Base-by-base conservation (phyloP, 768 basidiomycete species). In the Coprinopsis cinerea region DNA sequence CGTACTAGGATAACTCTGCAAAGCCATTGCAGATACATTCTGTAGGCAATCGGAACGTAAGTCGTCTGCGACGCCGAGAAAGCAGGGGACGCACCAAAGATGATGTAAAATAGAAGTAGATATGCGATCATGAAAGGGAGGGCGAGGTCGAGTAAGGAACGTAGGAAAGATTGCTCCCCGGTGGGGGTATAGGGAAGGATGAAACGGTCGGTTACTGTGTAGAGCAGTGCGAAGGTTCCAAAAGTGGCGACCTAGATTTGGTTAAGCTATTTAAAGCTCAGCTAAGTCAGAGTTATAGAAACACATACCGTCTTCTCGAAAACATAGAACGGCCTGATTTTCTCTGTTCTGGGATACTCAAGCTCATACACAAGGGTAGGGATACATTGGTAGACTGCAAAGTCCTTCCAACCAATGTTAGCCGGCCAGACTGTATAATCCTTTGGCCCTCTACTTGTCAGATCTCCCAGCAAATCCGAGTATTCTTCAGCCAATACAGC, bases 21-120 rank as follows among this genome's bases (percentile, higher is more conserved):
- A 97, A 96, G 5, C 77, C 92, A 59, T 96, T 96, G 66, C 93
- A 96, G 49, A 99, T 93, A 59, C 95, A 96, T 65, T 97, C 95
- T 89, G 55, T 28, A 54, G 43, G 30, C 17, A 54, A 48, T 14
- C 2, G 6, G 24, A 24, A 3, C 27, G 14, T 20, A 5, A 20
- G 7, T n/a, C n/a, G n/a, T n/a, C n/a, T n/a, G n/a, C n/a, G 27
- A 9, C 17, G 32, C 17, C 10, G 37, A 43, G n/a, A 18, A 44
- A 30, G 22, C 18, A 37, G 22, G 4, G 22, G 11, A 60, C 77
- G 50, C 53, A 87, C 85, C 88, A 56, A 91, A 91, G 51, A 92
- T 85, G 48, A 92, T 85, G 60, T 83, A 88, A 67, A 92, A 93
- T 22, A 89, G 74, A 36, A 95, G 70, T 9, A 95, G 74, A 65